Conservation (phyloP, 1,139 yeast genomes). For the Kodamaea alishanica region DNA sequence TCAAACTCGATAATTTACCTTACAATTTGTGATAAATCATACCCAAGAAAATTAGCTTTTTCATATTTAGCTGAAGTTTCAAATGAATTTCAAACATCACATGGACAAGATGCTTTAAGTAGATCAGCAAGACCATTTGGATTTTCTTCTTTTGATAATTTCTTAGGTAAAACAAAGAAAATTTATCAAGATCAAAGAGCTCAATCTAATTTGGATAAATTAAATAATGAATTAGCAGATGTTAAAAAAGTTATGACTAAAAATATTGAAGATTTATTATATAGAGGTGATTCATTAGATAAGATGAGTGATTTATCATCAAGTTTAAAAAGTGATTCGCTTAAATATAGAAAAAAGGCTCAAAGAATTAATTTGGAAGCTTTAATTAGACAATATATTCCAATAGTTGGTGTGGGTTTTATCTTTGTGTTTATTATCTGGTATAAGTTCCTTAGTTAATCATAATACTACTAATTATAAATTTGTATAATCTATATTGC, state of each 20-base stretch:
- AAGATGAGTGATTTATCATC: constrained; percentile 87
- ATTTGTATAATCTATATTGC: no score
- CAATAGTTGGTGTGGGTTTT: constrained; percentile 69
- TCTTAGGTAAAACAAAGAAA: constrained; percentile 82
- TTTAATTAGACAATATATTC: constrained; percentile 82
- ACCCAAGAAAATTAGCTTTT: constrained; percentile 86
- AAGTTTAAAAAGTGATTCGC: constrained; percentile 74
- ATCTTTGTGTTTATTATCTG: constrained; percentile 76
- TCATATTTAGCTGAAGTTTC: constrained; percentile 81
- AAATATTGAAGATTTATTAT: constrained; percentile 88
- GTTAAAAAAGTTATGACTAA: constrained; percentile 95
- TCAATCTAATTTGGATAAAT: constrained; percentile 77
- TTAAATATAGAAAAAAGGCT: constrained; percentile 86
- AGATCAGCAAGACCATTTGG: constrained; percentile 81
- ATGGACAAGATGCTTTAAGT: constrained; percentile 65
- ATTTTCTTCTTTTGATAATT: constrained; percentile 78
- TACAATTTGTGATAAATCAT: constrained; percentile 70
- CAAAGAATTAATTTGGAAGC: constrained; percentile 89
- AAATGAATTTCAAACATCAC: constrained; percentile 75
- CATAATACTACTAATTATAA: background rate
- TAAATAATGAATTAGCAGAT: constrained; percentile 85
- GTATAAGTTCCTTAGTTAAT: constrained; percentile 58
- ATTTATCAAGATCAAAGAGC: constrained; percentile 90
- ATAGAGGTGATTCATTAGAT: constrained; percentile 93
- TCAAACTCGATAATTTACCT: constrained; percentile 65